A percentile compares a stretch with the other conserved stretches of the same genome.
Conservation (phyloP, 1,284 basidiomycete species). For the Agaricales sp. region DNA sequence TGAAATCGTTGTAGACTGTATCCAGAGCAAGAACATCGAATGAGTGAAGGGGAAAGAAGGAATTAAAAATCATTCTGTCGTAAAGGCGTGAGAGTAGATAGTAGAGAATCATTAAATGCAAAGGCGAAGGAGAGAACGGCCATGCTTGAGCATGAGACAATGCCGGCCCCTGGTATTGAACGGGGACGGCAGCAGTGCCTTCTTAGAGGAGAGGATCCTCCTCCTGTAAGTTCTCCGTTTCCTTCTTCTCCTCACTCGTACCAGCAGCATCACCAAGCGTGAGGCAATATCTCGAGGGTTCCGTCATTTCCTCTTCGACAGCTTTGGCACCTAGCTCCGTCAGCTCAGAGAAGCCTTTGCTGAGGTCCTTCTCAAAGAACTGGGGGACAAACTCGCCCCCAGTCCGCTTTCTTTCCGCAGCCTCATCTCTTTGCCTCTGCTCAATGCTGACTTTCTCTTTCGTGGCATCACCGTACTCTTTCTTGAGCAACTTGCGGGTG, state of each 20-base stretch:
- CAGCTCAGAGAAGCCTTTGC: conserved; percentile 64
- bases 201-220: not conserved
- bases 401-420: conserved; percentile 73
- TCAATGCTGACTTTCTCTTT: conserved; percentile 83
- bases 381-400: conserved; percentile 65
- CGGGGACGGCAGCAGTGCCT: too few species aligned
- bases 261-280: not conserved
- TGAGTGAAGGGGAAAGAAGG: too few species aligned
- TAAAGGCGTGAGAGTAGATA: too few species aligned
- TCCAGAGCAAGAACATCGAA: too few species aligned
- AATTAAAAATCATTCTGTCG: too few species aligned
- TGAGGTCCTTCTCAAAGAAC: conserved; percentile 71
- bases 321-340: conserved; percentile 63
- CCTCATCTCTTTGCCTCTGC: conserved; percentile 81
- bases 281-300: conserved; percentile 12
- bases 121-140: too few species aligned
- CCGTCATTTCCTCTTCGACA: conserved; percentile 59
- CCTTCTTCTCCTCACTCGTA: not conserved
- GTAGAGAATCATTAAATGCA: too few species aligned
- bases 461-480: conserved; percentile 87
- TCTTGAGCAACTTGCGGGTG: conserved; percentile 64
- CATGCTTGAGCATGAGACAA: too few species aligned
- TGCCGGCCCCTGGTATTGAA: too few species aligned
- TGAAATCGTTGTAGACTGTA: too few species aligned
- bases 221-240: not conserved